Base-by-base conservation (phyloP, 768 basidiomycete genomes). In the Hemileccinum impolitum region DNA sequence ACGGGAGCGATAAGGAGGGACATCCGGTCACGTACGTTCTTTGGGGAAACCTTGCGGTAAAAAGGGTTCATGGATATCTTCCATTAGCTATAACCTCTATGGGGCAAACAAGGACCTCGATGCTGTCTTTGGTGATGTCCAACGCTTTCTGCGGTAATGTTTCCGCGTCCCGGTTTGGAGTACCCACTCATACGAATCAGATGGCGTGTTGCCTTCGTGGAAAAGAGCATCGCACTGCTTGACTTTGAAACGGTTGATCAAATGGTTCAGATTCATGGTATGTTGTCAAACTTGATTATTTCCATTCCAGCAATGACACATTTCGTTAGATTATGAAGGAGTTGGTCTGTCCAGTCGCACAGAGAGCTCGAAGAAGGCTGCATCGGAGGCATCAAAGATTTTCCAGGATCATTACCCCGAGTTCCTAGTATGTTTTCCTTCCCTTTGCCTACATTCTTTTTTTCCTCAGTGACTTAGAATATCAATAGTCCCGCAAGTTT, bases 181-280 rank as follows among this genome's bases (percentile, higher is more conserved):
- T 3, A 14, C 9, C 12, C n/a, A 8, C 57, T 58, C 25, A 59
- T 35, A 26, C 13, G 12, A 35, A 35, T 19, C 53, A 87, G 87
- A 42, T 92, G 90, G 90, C 82, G 89, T 36, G 78, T 92, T 39
- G 79, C 79, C 25, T 74, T 90, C 43, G 88, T 90, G 79, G 90
- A 92, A 63, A 71, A 76, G 59, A 77, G 77, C 47, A 73, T 90
- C 36, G 60, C 70, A 17, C 60, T 75, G 18, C 73, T 92, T 45
- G 84, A 92, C 63, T 91, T 92, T 57, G 77, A 74, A 50, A 83
- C 74, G n/a, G 69, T 82, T 15, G 88, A 89, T 59, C 82, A 85
- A 60, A 81, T 78, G 65, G 62, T 90, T 18, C 86, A 90, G 67
- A 73, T 90, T 31, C 87, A 90, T 56, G 86, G 85, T 78, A 51